A percentile compares a stretch with the other conserved stretches of the same genome.
phyloP scores from a whole-genome alignment of 176 grass and related monocot genomes.

The Secale cereale region DNA sequence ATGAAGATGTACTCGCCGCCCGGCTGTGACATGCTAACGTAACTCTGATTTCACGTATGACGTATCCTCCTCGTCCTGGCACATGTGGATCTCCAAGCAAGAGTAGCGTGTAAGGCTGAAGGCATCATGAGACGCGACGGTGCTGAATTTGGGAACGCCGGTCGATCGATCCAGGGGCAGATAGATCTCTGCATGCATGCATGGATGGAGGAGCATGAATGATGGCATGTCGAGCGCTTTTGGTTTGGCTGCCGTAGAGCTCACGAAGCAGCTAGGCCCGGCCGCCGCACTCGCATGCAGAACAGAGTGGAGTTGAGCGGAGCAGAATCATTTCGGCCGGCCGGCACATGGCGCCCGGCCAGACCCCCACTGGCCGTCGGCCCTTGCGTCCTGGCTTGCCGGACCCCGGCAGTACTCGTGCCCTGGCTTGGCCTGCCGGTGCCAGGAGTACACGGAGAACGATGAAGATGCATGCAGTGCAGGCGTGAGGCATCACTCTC shows the following conservation, averaged over 20 bases:
- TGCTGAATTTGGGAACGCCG: neutral
- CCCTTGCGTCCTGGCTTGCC: neutral
- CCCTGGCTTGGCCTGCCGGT: neutral
- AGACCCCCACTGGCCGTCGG: neutral
- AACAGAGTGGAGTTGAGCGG: neutral
- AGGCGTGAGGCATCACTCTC: neutral
- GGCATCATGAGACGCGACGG: neutral
- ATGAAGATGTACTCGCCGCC: no score
- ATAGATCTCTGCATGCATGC: neutral
- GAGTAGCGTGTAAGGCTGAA: neutral
- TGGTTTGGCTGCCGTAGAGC: neutral
- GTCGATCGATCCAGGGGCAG: neutral
- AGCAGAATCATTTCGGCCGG: conserved; percentile 26
- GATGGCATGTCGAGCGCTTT: conserved; percentile 18
- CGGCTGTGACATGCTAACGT: no score
- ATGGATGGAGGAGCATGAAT: neutral
- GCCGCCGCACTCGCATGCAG: neutral
- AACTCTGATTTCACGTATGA: neutral
- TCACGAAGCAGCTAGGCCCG: neutral
- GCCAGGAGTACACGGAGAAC: neutral
- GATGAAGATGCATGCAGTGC: no score
- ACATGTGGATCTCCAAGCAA: neutral
- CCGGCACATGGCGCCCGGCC: neutral
- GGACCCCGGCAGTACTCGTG: conserved; percentile 2
- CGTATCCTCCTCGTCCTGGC: neutral